Evolutionary conservation across 495 filamentous ascomycete species (phyloP).

Genomic region (Staphylotrichum tortipilum): DNA sequence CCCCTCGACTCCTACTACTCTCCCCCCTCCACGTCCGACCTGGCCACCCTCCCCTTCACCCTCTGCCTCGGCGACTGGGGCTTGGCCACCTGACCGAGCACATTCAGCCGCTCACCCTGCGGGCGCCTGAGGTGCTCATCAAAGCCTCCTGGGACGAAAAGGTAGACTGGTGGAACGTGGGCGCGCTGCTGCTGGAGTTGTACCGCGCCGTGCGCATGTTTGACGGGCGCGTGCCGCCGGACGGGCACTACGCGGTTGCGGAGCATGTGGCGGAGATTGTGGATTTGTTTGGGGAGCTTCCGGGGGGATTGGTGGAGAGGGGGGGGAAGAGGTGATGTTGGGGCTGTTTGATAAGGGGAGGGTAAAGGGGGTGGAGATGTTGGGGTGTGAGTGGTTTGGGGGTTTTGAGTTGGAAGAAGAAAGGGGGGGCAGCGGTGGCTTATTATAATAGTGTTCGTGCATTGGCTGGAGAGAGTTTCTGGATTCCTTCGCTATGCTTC

Average conservation of each 20-base stretch:
- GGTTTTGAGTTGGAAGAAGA: no score
- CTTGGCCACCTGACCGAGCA: conserved; percentile 19
- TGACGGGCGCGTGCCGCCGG: neutral
- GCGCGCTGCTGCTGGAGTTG: conserved; percentile 15
- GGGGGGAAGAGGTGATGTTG: no score
- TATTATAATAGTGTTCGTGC: no score
- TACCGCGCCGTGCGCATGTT: conserved; percentile 12
- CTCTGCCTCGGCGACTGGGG: conserved; percentile 26
- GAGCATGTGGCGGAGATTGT: conserved; percentile 20
- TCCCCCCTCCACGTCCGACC: no score
- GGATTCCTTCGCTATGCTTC: no score
- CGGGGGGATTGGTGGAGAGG: no score
- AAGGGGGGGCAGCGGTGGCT: no score
- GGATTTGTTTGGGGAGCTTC: conserved; percentile 19
- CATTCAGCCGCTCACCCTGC: conserved; percentile 24
- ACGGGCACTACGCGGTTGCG: conserved; percentile 12
- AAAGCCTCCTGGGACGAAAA: conserved; percentile 20
- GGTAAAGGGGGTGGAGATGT: no score
- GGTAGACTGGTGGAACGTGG: conserved; percentile 24
- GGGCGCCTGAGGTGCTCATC: conserved; percentile 26
- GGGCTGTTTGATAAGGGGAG: no score
- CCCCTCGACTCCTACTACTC: conserved; percentile 9
- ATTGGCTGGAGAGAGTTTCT: no score
- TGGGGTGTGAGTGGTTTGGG: no score
- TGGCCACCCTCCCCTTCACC: no score